These are phyloP conservation scores for Nannizzia gypsea DNA, from an alignment of 2,329 filamentous ascomycete genomes.

Conservation along the genomic window DNA sequence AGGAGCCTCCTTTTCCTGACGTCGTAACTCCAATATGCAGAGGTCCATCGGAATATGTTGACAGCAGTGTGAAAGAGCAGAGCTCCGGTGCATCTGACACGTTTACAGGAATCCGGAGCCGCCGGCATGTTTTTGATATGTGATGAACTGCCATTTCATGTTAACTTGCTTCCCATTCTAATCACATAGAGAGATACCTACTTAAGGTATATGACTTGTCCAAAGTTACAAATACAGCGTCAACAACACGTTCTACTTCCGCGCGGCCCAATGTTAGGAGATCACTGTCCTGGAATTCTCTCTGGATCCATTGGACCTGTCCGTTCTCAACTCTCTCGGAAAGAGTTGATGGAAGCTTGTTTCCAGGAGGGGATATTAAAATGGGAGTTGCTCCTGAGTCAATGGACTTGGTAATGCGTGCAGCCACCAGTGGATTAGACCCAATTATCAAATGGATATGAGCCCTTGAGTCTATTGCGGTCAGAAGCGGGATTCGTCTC, in stretches of 20 bases:
- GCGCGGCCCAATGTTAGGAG: slow-evolving; percentile 64
- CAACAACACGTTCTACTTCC: slow-evolving; percentile 66
- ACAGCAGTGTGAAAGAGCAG: slow-evolving; percentile 81
- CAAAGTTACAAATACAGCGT: slow-evolving; percentile 79
- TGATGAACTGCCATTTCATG: slow-evolving; percentile 39
- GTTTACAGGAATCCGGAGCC: slow-evolving; percentile 81
- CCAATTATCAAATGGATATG: slow-evolving; percentile 73
- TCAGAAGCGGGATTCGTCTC: slow-evolving; percentile 21
- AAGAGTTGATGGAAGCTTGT: slow-evolving; percentile 46
- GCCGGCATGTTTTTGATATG: slow-evolving; percentile 63
- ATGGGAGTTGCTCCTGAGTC: slow-evolving; percentile 71
- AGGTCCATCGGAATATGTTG: slow-evolving; percentile 78
- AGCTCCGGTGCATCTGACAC: slow-evolving; percentile 76
- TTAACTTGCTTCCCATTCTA: neutral
- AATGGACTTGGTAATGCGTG: slow-evolving; percentile 67
- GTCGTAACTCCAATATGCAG: slow-evolving; percentile 93
- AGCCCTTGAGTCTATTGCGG: slow-evolving; percentile 29
- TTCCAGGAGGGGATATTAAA: slow-evolving; percentile 58
- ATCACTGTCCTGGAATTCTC: slow-evolving; percentile 56
- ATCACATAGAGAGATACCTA: slow-evolving; percentile 24
- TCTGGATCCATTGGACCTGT: slow-evolving; percentile 31
- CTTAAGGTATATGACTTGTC: slow-evolving; percentile 39
- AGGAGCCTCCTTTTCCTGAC: slow-evolving; percentile 85
- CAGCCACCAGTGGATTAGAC: slow-evolving; percentile 72
- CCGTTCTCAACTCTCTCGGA: slow-evolving; percentile 33